Base-by-base conservation (phyloP, 495 filamentous ascomycete species). In the Aspergillus baeticus region DNA sequence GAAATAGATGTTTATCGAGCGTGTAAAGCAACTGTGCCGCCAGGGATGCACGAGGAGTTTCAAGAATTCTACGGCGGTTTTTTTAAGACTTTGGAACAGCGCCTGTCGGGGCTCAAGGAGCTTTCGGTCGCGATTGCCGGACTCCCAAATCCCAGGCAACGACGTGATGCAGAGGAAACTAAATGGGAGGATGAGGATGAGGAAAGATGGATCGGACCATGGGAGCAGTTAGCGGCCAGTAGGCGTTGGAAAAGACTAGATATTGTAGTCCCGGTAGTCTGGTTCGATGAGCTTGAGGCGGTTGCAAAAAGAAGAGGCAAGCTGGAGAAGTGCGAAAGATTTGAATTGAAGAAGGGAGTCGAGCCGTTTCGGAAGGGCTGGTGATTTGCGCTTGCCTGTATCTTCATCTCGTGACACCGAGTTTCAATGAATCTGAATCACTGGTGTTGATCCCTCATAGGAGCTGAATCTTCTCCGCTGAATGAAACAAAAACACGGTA, bases 1-100 rank as follows among this genome's bases (percentile, higher is more conserved):
- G 57, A 60, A n/a, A 55, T 60, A 17, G 57, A 60, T 21, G 38
- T 55, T 13, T 60, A 60, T 33, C 51, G 51, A 4, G 26, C 20
- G 7, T 46, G 18, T 0, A 60, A 55, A 22, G 14, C 6, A 8
- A 29, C 8, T 8, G 45, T 22, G 1, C 45, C 45, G 2, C 51
- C 57, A 2, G 13, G 38, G 15, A 55, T 60, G 45, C 45, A 60
- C 1, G 35, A 10, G 2, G 10, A 23, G 8, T 55, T 60, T 15
- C 22, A 33, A 13, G 2, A 5, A 3, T 60, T 54, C 33, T 60
- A 60, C 21, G 6, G 43, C 3, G 21, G 11, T 5, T 17, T 60
- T 11, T 60, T 60, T 20, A 17, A 31, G 1, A 37, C 55, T 10
- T 7, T 60, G 0, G 26, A 13, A 7, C 38, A n/a, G 10, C 48